A percentile compares a stretch with the other conserved stretches of the same genome.
Evolutionary conservation across 2,329 filamentous ascomycete species (phyloP).

Genomic region (Dryadomyces quercivorus): DNA sequence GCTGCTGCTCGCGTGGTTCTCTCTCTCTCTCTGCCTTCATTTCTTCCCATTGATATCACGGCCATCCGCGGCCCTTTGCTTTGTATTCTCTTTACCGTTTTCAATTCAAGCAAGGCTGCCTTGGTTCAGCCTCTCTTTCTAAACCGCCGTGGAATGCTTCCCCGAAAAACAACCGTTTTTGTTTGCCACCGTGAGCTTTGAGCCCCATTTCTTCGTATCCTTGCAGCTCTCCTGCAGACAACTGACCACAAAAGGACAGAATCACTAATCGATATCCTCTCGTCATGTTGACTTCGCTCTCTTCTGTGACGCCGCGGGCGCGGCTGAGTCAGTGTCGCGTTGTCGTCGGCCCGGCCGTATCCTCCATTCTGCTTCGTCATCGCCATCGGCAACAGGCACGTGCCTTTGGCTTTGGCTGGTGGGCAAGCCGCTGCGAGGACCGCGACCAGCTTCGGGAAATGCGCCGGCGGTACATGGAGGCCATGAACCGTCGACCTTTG

Average conservation of each 20-base stretch:
- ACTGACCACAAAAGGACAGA: background rate
- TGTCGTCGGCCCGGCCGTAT: slow-evolving; percentile 7
- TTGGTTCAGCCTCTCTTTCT: no score
- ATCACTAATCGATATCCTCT: no score
- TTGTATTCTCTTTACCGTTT: background rate
- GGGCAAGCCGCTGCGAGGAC: slow-evolving; percentile 28
- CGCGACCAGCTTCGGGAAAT: slow-evolving; percentile 28
- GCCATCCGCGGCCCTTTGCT: background rate
- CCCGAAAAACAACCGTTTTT: no score
- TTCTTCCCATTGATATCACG: background rate
- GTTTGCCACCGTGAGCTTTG: no score
- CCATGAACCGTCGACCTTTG: slow-evolving; percentile 27
- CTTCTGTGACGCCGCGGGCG: slow-evolving; percentile 7
- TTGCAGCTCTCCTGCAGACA: background rate
- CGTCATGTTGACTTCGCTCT: slow-evolving; percentile 11
- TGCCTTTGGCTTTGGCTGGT: slow-evolving; percentile 35
- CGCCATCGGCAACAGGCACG: slow-evolving; percentile 32
- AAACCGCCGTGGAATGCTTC: no score
- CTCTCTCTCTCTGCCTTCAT: background rate
- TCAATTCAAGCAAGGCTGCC: background rate
- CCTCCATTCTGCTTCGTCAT: slow-evolving; percentile 15
- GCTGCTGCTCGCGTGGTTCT: background rate
- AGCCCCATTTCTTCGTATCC: background rate
- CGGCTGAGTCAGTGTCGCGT: slow-evolving; percentile 3
- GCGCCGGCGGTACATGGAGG: slow-evolving; percentile 28